Evolutionary conservation across 2,329 filamentous ascomycete species (phyloP).

Genomic region (Nemania bipapillata): DNA sequence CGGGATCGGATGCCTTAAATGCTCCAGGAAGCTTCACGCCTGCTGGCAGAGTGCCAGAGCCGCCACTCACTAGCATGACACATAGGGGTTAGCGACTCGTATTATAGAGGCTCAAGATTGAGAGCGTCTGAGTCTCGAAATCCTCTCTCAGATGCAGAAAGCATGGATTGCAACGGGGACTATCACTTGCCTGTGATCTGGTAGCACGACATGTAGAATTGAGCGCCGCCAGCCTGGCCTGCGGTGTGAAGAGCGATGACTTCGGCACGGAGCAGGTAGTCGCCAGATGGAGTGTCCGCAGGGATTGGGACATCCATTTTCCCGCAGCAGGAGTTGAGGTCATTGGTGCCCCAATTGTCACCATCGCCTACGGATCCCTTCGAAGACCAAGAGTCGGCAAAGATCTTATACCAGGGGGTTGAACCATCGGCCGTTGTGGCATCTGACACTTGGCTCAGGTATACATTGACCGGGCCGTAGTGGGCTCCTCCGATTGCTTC

Average conservation of each 20-base stretch:
- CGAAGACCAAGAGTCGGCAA: constrained; percentile 58
- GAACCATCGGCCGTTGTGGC: constrained; percentile 58
- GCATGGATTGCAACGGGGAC: background rate
- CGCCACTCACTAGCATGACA: constrained; percentile 22
- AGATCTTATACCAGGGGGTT: constrained; percentile 65
- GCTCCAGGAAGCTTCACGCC: constrained; percentile 57
- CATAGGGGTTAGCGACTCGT: background rate
- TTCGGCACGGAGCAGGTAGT: constrained; percentile 60
- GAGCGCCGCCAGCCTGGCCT: constrained; percentile 47
- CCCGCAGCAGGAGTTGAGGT: constrained; percentile 55
- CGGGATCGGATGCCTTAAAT: constrained; percentile 57
- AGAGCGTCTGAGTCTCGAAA: background rate
- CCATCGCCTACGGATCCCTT: constrained; percentile 55
- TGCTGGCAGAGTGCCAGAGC: constrained; percentile 41
- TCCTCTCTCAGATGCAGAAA: background rate
- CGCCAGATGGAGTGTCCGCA: constrained; percentile 54
- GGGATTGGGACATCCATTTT: constrained; percentile 59
- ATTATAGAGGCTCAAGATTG: background rate
- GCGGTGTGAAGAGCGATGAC: constrained; percentile 59
- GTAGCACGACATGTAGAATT: constrained; percentile 52
- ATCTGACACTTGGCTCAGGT: constrained; percentile 62
- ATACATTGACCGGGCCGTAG: constrained; percentile 65
- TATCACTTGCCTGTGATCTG: constrained; percentile 44
- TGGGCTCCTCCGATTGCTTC: constrained; percentile 66
- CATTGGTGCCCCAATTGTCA: constrained; percentile 60